A percentile compares a stretch with the other conserved stretches of the same genome.
These are phyloP conservation scores for Quercus engelmannii DNA, from an alignment of 306 rosid species.

Conservation along the genomic window DNA sequence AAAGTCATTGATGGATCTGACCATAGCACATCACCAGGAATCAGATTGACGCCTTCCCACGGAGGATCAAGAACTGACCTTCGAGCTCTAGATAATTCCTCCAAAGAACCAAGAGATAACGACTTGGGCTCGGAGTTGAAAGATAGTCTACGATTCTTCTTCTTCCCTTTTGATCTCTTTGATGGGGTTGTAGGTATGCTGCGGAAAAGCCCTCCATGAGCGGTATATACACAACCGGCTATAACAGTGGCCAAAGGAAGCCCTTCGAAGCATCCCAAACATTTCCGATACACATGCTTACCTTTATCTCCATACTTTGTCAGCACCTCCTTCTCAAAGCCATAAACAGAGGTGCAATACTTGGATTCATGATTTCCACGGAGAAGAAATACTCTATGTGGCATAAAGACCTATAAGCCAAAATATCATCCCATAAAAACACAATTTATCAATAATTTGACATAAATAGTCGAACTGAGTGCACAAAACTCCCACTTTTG, in stretches of 20 bases:
- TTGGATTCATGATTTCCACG: constrained; percentile 91
- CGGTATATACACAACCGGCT: constrained; percentile 72
- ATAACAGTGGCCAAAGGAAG: constrained; percentile 80
- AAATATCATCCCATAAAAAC: constrained; percentile 3
- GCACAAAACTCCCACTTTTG: too few species aligned
- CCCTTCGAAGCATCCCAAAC: constrained; percentile 92
- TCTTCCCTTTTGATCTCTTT: constrained; percentile 76
- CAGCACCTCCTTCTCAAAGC: constrained; percentile 80
- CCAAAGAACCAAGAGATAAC: constrained; percentile 65
- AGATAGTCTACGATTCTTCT: constrained; percentile 66
- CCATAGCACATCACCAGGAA: constrained; percentile 95
- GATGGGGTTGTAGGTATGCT: constrained; percentile 46
- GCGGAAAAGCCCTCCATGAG: constrained; percentile 93
- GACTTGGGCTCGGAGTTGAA: constrained; percentile 40
- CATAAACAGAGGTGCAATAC: constrained; percentile 90
- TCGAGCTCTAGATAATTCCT: constrained; percentile 67
- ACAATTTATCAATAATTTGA: neutral
- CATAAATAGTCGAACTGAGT: too few species aligned
- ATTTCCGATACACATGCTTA: constrained; percentile 80
- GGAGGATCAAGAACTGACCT: constrained; percentile 95
- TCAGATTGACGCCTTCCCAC: constrained; percentile 85
- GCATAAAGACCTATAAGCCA: constrained; percentile 52
- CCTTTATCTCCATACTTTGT: constrained; percentile 73
- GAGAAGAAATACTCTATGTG: constrained; percentile 53
- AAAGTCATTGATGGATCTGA: constrained; percentile 77